Conservation (phyloP, 164 flowering plant species). For the Vitis cinerea region DNA sequence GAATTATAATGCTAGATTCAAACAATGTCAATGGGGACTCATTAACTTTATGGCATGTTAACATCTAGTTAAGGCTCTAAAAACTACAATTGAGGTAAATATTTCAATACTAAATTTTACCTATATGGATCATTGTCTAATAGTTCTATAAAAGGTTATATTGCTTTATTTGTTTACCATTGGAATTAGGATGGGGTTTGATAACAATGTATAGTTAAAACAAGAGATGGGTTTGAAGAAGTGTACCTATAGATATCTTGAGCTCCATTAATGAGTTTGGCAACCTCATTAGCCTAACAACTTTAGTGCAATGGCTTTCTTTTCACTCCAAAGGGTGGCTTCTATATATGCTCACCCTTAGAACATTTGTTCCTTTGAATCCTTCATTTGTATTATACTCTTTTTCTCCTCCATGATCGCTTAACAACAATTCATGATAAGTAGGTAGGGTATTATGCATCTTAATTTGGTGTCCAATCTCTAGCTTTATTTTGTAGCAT, state of each 20-base stretch:
- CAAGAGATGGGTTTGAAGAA: neutral
- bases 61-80: too few relatives aligned
- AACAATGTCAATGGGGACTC: too few relatives aligned
- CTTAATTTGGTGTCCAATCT: conserved; percentile 44
- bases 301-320: conserved; percentile 27
- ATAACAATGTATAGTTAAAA: neutral
- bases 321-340: conserved; percentile 68
- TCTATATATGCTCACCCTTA: conserved; percentile 70
- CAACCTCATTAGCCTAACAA: conserved; percentile 67
- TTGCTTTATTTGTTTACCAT: too few relatives aligned
- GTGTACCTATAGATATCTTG: conserved; percentile 72
- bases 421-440: conserved; percentile 8
- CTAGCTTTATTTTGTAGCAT: conserved; percentile 37
- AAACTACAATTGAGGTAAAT: too few relatives aligned
- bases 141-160: too few relatives aligned
- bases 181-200: neutral
- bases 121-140: too few relatives aligned
- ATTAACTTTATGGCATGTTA: too few relatives aligned
- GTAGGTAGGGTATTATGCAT: conserved; percentile 13
- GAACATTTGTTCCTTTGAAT: neutral
- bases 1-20: neutral
- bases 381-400: conserved; percentile 3
- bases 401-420: conserved; percentile 16
- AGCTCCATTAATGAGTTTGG: conserved; percentile 71
- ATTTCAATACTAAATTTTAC: too few relatives aligned